Conservation (phyloP, 352 stramenopile species). For the Phytophthora nicotianae region DNA sequence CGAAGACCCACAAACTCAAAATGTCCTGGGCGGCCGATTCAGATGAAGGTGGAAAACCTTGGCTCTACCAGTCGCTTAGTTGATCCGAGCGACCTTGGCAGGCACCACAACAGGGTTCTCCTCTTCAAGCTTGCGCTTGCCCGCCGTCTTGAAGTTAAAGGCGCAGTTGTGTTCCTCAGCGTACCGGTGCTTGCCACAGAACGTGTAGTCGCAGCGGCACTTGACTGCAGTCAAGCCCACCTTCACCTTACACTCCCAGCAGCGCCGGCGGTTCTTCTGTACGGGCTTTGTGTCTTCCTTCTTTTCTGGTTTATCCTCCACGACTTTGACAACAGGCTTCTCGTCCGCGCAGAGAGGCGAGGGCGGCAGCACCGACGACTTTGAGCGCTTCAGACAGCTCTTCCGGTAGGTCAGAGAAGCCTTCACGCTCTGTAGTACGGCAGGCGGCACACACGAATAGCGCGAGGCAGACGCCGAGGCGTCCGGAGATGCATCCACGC, state of each 20-base stretch:
- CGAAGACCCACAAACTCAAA: constrained; percentile 19
- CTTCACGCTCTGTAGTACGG: constrained; percentile 57
- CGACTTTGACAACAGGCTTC: not conserved
- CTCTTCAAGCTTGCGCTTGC: constrained; percentile 82
- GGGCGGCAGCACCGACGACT: constrained; percentile 49
- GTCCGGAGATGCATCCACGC: constrained; percentile 24
- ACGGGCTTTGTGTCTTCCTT: constrained; percentile 33
- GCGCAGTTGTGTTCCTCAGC: constrained; percentile 88
- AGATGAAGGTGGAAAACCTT: not conserved
- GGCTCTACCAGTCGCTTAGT: constrained; percentile 42
- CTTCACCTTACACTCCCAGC: constrained; percentile 90
- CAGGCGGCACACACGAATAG: constrained; percentile 48
- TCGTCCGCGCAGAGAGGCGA: constrained; percentile 16
- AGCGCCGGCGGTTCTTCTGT: constrained; percentile 90
- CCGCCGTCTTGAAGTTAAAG: constrained; percentile 88
- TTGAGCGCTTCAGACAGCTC: constrained; percentile 76
- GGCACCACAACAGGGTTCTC: constrained; percentile 86
- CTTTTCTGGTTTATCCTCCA: not conserved
- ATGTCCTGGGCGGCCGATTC: constrained; percentile 4
- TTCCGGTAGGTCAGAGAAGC: constrained; percentile 60
- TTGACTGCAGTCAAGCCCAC: constrained; percentile 85
- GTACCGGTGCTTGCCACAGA: constrained; percentile 91
- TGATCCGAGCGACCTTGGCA: constrained; percentile 86
- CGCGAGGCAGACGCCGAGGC: constrained; percentile 11
- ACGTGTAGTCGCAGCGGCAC: constrained; percentile 91